Percentiles rank a stretch among this genome's conserved stretches.
Conservation (phyloP, 164 flowering plant species). For the Warburgia ugandensis region DNA sequence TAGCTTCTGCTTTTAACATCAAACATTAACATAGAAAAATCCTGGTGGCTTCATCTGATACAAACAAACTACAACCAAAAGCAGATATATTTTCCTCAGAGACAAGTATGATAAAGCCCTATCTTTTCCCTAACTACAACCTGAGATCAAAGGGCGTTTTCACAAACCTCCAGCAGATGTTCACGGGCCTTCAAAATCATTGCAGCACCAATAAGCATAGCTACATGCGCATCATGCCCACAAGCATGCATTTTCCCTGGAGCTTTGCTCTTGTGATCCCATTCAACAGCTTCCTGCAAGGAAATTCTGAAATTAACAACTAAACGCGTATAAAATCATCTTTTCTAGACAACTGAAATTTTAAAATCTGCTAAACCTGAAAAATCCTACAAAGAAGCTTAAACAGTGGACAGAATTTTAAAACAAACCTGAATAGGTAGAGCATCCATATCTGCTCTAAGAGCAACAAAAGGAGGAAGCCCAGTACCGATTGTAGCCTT, state of each 20-base stretch:
- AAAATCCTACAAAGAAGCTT: not conserved
- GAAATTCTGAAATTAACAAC: not conserved
- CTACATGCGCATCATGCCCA: constrained; percentile 93
- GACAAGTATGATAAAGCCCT: not conserved
- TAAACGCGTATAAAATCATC: not conserved
- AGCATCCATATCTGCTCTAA: constrained; percentile 96
- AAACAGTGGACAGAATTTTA: not conserved
- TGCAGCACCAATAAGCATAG: constrained; percentile 95
- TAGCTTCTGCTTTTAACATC: no score
- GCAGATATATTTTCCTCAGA: not conserved
- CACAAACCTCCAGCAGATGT: constrained; percentile 49
- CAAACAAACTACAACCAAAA: constrained; percentile 1
- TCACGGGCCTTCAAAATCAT: constrained; percentile 58
- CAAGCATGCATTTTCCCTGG: constrained; percentile 94
- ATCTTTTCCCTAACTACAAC: not conserved
- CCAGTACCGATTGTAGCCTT: constrained; percentile 62
- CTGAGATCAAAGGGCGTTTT: not conserved
- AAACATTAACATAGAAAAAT: no score
- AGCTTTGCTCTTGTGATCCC: constrained; percentile 80
- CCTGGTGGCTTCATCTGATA: no score
- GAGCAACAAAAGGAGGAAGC: constrained; percentile 65
- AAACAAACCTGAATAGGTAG: constrained; percentile 72
- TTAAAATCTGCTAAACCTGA: not conserved
- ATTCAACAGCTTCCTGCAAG: constrained; percentile 72
- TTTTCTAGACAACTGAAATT: not conserved